phyloP scores from a whole-genome alignment of 2,329 filamentous ascomycete species.

The Drechslera avenae region DNA sequence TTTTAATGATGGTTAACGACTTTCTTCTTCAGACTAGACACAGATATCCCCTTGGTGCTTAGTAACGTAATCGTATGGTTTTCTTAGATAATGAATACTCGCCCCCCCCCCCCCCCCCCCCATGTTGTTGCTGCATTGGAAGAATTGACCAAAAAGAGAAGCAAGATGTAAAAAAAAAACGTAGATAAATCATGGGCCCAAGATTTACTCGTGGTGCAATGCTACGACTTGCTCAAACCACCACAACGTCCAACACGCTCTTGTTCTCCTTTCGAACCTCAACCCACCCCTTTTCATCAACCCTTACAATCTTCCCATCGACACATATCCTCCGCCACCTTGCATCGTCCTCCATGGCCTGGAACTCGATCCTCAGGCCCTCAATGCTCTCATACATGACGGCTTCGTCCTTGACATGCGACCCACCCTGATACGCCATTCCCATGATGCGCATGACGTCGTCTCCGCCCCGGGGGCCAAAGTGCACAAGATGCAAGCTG shows the following conservation, averaged over 20 bases:
- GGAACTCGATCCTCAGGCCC: slow-evolving; percentile 67
- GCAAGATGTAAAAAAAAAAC: no score
- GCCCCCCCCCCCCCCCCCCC: no score
- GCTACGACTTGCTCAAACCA: neutral
- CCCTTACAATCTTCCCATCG: slow-evolving; percentile 84
- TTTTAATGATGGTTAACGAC: neutral
- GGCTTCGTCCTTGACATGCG: slow-evolving; percentile 57
- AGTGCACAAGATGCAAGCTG: slow-evolving; percentile 72
- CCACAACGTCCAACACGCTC: slow-evolving; percentile 47
- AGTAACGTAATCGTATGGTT: slow-evolving; percentile 7
- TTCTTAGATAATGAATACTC: neutral
- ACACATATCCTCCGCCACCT: slow-evolving; percentile 86
- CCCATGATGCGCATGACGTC: slow-evolving; percentile 79
- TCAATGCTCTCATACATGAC: slow-evolving; percentile 76
- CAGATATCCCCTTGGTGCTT: slow-evolving; percentile 8
- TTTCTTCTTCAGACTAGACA: slow-evolving; percentile 3
- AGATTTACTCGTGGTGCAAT: no score
- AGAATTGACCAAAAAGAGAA: no score
- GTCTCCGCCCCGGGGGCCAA: slow-evolving; percentile 68
- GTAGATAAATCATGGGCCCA: no score
- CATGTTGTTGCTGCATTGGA: no score
- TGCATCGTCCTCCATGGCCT: slow-evolving; percentile 63
- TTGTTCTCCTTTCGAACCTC: slow-evolving; percentile 61
- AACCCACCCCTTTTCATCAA: slow-evolving; percentile 74
- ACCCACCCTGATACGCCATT: slow-evolving; percentile 62